A percentile compares a stretch with the other conserved stretches of the same genome.
Evolutionary conservation across 257 asterid genomes (phyloP).

Genomic region (Henckelia pumila): DNA sequence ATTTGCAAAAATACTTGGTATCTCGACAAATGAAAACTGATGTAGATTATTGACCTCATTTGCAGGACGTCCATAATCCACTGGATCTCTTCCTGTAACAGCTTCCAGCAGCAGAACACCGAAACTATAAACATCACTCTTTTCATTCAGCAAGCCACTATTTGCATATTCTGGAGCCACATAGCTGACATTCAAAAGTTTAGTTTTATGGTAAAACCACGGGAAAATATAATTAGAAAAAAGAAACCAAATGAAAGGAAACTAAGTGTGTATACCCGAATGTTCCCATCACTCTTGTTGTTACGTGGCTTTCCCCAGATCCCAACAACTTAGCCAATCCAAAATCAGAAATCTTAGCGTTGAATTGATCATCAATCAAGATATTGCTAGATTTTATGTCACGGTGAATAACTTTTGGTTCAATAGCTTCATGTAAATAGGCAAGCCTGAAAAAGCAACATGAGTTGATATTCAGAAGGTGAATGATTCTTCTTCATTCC

Average conservation of each 20-base stretch:
- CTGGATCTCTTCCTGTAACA: no score
- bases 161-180: no score
- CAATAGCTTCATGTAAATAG: conserved; percentile 93
- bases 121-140: no score
- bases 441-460: conserved; percentile 64
- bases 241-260: conserved; percentile 2
- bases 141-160: no score
- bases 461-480: background rate
- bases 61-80: no score
- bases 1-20: conserved; percentile 4
- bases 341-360: conserved; percentile 89
- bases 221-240: background rate
- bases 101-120: no score
- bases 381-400: conserved; percentile 98
- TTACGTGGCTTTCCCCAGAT: conserved; percentile 88
- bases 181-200: conserved; percentile 35
- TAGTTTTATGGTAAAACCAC: background rate
- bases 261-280: conserved; percentile 57
- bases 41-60: conserved; percentile 53
- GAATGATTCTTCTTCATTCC: background rate
- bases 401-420: conserved; percentile 93
- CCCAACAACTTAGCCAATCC: conserved; percentile 95
- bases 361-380: conserved; percentile 75
- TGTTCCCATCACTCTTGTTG: conserved; percentile 98
- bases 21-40: conserved; percentile 23